A percentile compares a stretch with the other conserved stretches of the same genome.
These are phyloP conservation scores for Geosmithia putterillii DNA, from an alignment of 2,329 filamentous ascomycete genomes.

Conservation along the genomic window DNA sequence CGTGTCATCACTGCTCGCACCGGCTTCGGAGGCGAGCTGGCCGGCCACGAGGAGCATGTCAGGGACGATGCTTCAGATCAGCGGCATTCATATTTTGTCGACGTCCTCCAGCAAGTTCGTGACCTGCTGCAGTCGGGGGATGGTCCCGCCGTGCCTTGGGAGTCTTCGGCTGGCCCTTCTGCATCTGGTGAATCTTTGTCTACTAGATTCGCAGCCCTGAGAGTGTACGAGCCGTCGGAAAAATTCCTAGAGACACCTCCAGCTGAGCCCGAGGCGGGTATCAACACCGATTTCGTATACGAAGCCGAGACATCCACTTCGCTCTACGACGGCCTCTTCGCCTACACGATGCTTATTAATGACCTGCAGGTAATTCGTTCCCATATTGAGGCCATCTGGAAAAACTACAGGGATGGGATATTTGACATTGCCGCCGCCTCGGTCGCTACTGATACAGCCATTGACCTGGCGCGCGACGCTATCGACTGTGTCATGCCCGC, in stretches of 20 bases:
- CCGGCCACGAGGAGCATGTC: neutral
- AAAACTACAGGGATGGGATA: slow-evolving; percentile 8
- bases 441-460: slow-evolving; percentile 23
- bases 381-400: slow-evolving; percentile 17
- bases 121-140: slow-evolving; percentile 12
- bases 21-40: slow-evolving; percentile 5
- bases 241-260: slow-evolving; percentile 18
- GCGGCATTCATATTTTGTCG: slow-evolving; percentile 19
- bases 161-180: slow-evolving; percentile 2
- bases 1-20: slow-evolving; percentile 22
- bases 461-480: slow-evolving; percentile 17
- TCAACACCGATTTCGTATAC: slow-evolving; percentile 9
- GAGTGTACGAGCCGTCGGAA: slow-evolving; percentile 23
- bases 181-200: slow-evolving; percentile 1
- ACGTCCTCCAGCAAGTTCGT: slow-evolving; percentile 19
- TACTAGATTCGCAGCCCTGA: slow-evolving; percentile 21
- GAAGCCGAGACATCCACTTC: slow-evolving; percentile 14
- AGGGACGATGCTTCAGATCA: slow-evolving; percentile 4
- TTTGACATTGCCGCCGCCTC: slow-evolving; percentile 19
- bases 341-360: slow-evolving; percentile 12
- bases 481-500: slow-evolving; percentile 15
- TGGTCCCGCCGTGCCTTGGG: slow-evolving; percentile 4
- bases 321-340: slow-evolving; percentile 13
- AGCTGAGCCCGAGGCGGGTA: slow-evolving; percentile 4
- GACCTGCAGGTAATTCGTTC: slow-evolving; percentile 16